phyloP scores from a whole-genome alignment of 306 rosid genomes.

The Sicyos baderoa region DNA sequence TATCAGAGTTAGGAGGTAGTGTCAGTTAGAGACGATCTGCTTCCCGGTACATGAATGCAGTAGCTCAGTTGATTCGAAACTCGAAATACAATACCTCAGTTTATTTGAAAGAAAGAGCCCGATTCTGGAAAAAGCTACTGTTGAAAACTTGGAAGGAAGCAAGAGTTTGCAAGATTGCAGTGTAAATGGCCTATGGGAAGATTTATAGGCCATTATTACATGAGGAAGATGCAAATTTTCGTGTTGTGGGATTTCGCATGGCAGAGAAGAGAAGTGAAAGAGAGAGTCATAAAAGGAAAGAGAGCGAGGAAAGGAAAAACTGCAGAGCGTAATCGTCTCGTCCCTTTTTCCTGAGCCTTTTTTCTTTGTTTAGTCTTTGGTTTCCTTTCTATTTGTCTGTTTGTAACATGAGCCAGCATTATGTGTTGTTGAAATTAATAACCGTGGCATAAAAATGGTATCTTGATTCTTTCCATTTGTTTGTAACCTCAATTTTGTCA shows the following conservation, averaged over 20 bases:
- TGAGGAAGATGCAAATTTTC: slow-evolving; percentile 33
- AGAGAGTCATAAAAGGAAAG: slow-evolving; percentile 14
- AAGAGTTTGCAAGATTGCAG: slow-evolving; percentile 30
- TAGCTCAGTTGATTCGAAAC: not conserved
- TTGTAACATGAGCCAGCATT: slow-evolving; percentile 28
- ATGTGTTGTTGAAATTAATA: slow-evolving; percentile 26
- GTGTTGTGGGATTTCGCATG: slow-evolving; percentile 32
- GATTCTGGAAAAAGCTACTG: slow-evolving; percentile 5
- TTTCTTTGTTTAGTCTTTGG: not conserved
- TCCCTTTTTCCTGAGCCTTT: slow-evolving; percentile 26
- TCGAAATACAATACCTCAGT: no score
- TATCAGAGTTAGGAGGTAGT: slow-evolving; percentile 25
- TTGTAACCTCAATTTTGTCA: slow-evolving; percentile 16
- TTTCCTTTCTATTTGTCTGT: slow-evolving; percentile 5
- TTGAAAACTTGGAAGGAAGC: slow-evolving; percentile 11
- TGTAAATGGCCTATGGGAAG: slow-evolving; percentile 40
- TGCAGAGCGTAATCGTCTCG: slow-evolving; percentile 31
- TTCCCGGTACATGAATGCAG: slow-evolving; percentile 1
- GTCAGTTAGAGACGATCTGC: not conserved
- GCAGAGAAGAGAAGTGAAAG: slow-evolving; percentile 20
- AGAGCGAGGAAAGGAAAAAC: slow-evolving; percentile 10
- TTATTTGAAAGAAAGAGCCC: not conserved
- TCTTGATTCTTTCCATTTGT: slow-evolving; percentile 19
- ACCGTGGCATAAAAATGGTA: slow-evolving; percentile 16
- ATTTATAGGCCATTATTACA: slow-evolving; percentile 32